Percentiles rank a stretch among this genome's conserved stretches.
Conservation (phyloP, 805 yeast species). For the Suhomyces prunicola region DNA sequence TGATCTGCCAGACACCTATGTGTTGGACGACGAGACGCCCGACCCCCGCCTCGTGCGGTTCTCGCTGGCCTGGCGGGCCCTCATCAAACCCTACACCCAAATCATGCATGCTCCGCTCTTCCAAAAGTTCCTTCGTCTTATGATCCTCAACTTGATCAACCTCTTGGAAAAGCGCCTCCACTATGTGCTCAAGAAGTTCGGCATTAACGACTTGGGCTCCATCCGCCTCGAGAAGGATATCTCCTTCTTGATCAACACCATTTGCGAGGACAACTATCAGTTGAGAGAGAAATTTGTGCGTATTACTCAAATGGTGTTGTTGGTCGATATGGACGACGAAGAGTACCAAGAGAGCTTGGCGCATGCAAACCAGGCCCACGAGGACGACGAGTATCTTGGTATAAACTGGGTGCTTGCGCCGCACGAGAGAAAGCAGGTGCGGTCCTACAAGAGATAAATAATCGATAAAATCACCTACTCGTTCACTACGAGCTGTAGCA, state of each 20-base stretch:
- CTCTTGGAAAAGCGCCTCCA: constrained; percentile 66
- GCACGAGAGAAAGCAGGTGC: constrained; percentile 63
- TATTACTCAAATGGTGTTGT: constrained; percentile 79
- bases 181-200: constrained; percentile 53
- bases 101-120: constrained; percentile 51
- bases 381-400: constrained; percentile 33
- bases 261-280: constrained; percentile 68
- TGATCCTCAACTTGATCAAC: constrained; percentile 54
- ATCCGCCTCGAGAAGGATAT: constrained; percentile 80
- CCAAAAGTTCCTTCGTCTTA: constrained; percentile 43
- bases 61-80: constrained; percentile 57
- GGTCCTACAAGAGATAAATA: constrained; percentile 42
- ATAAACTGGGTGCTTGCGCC: constrained; percentile 75
- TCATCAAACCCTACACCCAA: constrained; percentile 64
- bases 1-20: constrained; percentile 31
- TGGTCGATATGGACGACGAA: constrained; percentile 76
- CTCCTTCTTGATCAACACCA: constrained; percentile 66
- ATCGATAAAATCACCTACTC: too few relatives aligned
- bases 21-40: constrained; percentile 15
- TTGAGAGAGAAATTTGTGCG: constrained; percentile 75
- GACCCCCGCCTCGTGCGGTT: constrained; percentile 44
- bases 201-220: constrained; percentile 78
- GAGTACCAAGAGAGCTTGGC: constrained; percentile 39
- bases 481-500: too few relatives aligned
- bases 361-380: constrained; percentile 12